These are phyloP conservation scores for Teratosphaeria pseudoeucalypti DNA, from an alignment of 2,329 filamentous ascomycete species.

Conservation along the genomic window DNA sequence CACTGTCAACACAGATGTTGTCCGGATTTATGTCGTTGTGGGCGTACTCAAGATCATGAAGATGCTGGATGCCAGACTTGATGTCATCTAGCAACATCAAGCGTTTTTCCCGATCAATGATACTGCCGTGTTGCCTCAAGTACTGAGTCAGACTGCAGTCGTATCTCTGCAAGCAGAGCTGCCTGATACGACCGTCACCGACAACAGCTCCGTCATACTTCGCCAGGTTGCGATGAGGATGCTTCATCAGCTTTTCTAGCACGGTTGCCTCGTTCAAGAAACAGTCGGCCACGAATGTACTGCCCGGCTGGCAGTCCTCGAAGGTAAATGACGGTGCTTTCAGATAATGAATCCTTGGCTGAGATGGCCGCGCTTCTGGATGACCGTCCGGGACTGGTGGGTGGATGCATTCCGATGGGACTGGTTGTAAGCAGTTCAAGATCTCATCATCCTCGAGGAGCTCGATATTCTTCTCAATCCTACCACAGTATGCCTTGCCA, in stretches of 20 bases:
- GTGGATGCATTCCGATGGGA: slow-evolving; percentile 18
- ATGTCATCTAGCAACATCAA: slow-evolving; percentile 14
- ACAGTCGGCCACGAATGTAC: slow-evolving; percentile 21
- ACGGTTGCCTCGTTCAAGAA: slow-evolving; percentile 18
- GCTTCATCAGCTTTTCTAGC: slow-evolving; percentile 15
- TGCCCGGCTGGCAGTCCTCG: slow-evolving; percentile 17
- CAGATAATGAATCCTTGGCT: slow-evolving; percentile 17
- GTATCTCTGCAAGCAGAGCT: slow-evolving; percentile 20
- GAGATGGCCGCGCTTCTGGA: slow-evolving; percentile 9
- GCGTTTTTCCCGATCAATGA: slow-evolving; percentile 7
- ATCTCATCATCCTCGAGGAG: slow-evolving; percentile 18
- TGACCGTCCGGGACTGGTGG: slow-evolving; percentile 13
- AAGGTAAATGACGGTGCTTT: slow-evolving; percentile 24
- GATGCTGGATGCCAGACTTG: slow-evolving; percentile 22
- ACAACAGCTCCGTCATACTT: slow-evolving; percentile 22
- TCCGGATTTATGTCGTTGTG: slow-evolving; percentile 30
- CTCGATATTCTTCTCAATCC: slow-evolving; percentile 8
- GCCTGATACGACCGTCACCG: slow-evolving; percentile 17
- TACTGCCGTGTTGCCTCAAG: slow-evolving; percentile 8
- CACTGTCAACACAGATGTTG: slow-evolving; percentile 26
- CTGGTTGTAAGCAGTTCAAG: slow-evolving; percentile 13
- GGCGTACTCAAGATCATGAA: slow-evolving; percentile 26
- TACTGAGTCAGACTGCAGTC: slow-evolving; percentile 17
- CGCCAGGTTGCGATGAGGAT: slow-evolving; percentile 22
- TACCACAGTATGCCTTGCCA: slow-evolving; percentile 18